phyloP scores from a whole-genome alignment of 2,329 filamentous ascomycete genomes.

The Diaporthe amygdali region DNA sequence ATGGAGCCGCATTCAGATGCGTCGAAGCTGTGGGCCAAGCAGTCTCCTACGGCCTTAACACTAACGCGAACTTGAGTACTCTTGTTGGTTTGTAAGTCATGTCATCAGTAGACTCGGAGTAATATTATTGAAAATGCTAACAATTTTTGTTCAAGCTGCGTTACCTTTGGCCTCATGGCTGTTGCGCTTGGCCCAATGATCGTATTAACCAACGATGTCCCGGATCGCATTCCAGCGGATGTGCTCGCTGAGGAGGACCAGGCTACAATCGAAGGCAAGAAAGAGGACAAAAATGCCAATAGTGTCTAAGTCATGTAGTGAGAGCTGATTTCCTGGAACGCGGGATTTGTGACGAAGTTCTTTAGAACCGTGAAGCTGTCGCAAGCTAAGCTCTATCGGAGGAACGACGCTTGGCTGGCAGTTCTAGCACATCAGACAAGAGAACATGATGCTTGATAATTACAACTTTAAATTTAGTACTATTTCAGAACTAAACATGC shows the following conservation, averaged over 20 bases:
- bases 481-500: no score
- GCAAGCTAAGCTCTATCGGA: no score
- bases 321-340: neutral
- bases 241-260: slow-evolving; percentile 41
- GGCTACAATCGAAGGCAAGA: slow-evolving; percentile 15
- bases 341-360: no score
- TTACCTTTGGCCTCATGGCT: slow-evolving; percentile 44
- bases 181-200: slow-evolving; percentile 42
- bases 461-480: no score
- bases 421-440: no score
- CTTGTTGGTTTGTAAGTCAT: slow-evolving; percentile 43
- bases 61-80: slow-evolving; percentile 41
- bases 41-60: slow-evolving; percentile 47
- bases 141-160: slow-evolving; percentile 34
- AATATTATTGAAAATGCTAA: neutral
- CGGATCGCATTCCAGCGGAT: slow-evolving; percentile 45
- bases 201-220: slow-evolving; percentile 43
- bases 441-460: no score
- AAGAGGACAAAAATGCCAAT: neutral
- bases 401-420: no score
- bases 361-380: no score
- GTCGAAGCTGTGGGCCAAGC: slow-evolving; percentile 46
- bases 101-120: neutral
- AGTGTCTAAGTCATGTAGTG: neutral
- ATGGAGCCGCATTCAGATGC: slow-evolving; percentile 46